Conservation (phyloP, 2,329 filamentous ascomycete species). For the Colletotrichum salicis region DNA sequence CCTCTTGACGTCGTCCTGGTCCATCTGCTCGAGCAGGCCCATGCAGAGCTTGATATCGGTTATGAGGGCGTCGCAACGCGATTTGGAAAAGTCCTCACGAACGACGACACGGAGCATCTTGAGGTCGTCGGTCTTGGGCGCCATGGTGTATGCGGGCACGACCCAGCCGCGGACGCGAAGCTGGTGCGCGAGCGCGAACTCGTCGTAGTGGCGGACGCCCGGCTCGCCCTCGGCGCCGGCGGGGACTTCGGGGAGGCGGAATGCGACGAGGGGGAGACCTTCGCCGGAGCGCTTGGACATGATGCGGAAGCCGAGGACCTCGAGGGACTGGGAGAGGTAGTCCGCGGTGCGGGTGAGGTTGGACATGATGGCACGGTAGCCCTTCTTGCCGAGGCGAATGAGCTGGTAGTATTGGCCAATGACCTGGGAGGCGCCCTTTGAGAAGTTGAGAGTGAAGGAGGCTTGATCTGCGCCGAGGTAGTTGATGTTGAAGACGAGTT, state of each 20-base stretch:
- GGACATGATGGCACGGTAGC: conserved; percentile 92
- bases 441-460: conserved; percentile 97
- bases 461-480: conserved; percentile 96
- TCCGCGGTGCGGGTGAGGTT: conserved; percentile 92
- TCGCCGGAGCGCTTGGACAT: conserved; percentile 83
- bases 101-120: conserved; percentile 95
- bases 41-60: conserved; percentile 82
- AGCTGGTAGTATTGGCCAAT: conserved; percentile 98
- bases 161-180: conserved; percentile 91
- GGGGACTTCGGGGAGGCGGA: conserved; percentile 62
- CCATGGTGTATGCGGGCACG: conserved; percentile 97
- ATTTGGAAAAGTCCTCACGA: conserved; percentile 88
- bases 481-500: conserved; percentile 99
- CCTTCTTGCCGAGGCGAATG: conserved; percentile 91
- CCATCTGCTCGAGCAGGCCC: conserved; percentile 77
- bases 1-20: conserved; percentile 75
- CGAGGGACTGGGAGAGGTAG: conserved; percentile 80
- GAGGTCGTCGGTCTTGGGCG: conserved; percentile 82
- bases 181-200: conserved; percentile 85
- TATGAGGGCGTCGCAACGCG: conserved; percentile 82
- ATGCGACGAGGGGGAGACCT: conserved; percentile 90
- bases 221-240: conserved; percentile 53
- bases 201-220: conserved; percentile 67
- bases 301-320: conserved; percentile 83
- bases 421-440: conserved; percentile 92